Conservation (phyloP, 257 asterid species). For the Petunia secreta region DNA sequence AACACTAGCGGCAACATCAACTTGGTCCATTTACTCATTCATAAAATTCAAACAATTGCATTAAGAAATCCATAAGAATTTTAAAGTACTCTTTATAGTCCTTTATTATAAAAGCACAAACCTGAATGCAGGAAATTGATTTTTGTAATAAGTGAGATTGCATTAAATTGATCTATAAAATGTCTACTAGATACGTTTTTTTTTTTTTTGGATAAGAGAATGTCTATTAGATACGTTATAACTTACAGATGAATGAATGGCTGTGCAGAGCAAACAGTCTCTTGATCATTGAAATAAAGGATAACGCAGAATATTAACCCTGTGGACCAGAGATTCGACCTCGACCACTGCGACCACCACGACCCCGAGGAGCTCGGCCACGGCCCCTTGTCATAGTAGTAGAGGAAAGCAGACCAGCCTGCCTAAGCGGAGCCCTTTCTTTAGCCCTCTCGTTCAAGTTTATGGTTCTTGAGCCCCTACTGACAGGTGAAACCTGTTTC, state of each 20-base stretch:
- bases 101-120: slow-evolving; percentile 19
- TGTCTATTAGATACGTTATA: background rate
- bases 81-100: background rate
- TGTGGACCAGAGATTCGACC: slow-evolving; percentile 46
- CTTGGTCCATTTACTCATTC: background rate
- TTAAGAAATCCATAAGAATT: background rate
- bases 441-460: slow-evolving; percentile 71
- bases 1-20: background rate
- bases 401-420: slow-evolving; percentile 49
- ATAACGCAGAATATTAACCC: slow-evolving; percentile 19
- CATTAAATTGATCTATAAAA: slow-evolving; percentile 5
- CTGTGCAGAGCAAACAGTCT: background rate
- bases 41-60: slow-evolving; percentile 6
- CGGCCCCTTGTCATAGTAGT: slow-evolving; percentile 57
- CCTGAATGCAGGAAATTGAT: background rate
- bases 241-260: slow-evolving; percentile 5
- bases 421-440: slow-evolving; percentile 56
- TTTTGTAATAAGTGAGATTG: background rate
- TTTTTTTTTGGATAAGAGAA: too few relatives aligned
- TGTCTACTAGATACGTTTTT: background rate
- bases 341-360: slow-evolving; percentile 64
- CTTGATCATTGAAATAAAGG: background rate
- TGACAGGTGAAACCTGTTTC: slow-evolving; percentile 39
- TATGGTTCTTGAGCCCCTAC: slow-evolving; percentile 60
- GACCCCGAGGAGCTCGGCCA: slow-evolving; percentile 63